Evolutionary conservation across 2,329 filamentous ascomycete species (phyloP).

Genomic region (Aspergillus aculeatinus): DNA sequence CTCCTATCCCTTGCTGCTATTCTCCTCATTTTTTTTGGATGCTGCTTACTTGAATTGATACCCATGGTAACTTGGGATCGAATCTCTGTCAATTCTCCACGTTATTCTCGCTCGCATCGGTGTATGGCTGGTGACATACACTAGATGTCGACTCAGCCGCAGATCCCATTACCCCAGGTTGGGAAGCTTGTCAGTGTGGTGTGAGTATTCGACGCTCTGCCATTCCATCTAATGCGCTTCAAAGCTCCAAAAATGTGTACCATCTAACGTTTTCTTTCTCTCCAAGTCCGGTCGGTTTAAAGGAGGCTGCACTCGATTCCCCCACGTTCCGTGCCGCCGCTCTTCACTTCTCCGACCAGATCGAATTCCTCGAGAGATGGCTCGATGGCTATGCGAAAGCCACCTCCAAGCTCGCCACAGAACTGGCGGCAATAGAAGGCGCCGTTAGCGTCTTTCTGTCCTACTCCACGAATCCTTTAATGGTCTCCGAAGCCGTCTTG

Average conservation of each 20-base stretch:
- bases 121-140: conserved; percentile 37
- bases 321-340: conserved; percentile 89
- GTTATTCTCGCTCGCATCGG: conserved; percentile 22
- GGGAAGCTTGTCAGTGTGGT: conserved; percentile 50
- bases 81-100: conserved; percentile 4
- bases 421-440: conserved; percentile 73
- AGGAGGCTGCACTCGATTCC: conserved; percentile 94
- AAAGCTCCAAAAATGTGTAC: background rate
- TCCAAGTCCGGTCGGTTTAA: conserved; percentile 73
- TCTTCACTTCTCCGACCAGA: conserved; percentile 84
- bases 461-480: conserved; percentile 70
- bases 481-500: conserved; percentile 77
- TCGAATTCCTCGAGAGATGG: conserved; percentile 90
- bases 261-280: conserved; percentile 13
- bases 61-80: conserved; percentile 6
- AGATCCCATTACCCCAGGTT: conserved; percentile 39
- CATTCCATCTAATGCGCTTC: background rate
- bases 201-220: conserved; percentile 29
- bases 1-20: conserved; percentile 18
- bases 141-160: conserved; percentile 44
- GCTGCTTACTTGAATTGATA: conserved; percentile 3
- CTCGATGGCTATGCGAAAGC: conserved; percentile 70
- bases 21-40: conserved; percentile 16
- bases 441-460: conserved; percentile 74
- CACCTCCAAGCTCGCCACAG: conserved; percentile 60